Base-by-base conservation (phyloP, 129 eudicot genomes). In the Tagetes erecta region DNA sequence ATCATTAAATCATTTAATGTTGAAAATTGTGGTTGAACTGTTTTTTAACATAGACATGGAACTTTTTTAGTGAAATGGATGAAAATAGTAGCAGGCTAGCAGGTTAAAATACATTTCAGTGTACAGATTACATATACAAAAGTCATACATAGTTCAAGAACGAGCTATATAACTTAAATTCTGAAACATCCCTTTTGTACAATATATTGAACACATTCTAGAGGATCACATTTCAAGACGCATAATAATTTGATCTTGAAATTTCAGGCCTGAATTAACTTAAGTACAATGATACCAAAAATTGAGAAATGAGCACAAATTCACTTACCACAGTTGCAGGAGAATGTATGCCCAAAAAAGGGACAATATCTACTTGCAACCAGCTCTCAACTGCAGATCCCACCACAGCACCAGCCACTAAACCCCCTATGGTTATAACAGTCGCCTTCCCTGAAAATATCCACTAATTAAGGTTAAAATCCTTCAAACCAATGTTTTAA, bases 311-410 rank as follows among this genome's bases (percentile, higher is more conserved):
- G 56, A 94, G 81, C 80, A 91, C 81, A 80, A 94, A 94, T 82
- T 90, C 98, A 67, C 93, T 84, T 65, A 94, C 91, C 71, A 91
- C 91, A 3, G 92, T 89, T 66, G 91, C 96, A 58, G 98, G 98
- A 41, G 92, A 76, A 82, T 86, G 91, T 78, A 94, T 72, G 55
- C 98, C 97, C 42, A 90, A 83, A 67, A 94, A 88, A 36, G 98
- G 97, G 41, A 94, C 97, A 30, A 94, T 91, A 77, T 94, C 98
- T 70, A 94, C 98, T 84, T 94, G 98, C 86, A 94, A 86, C 98
- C 96, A 94, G 77, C 74, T 94, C 71, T 94, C 98, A 64, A 94
- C 96, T 30, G 86, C 98, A 20, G 98, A 94, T n/a, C 98, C 98
- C 68, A 90, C 96, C 47, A 88, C 96, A 31, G 97, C 98, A 78